Evolutionary conservation across 2,329 filamentous ascomycete species (phyloP).

Genomic region (Clonostachys solani): DNA sequence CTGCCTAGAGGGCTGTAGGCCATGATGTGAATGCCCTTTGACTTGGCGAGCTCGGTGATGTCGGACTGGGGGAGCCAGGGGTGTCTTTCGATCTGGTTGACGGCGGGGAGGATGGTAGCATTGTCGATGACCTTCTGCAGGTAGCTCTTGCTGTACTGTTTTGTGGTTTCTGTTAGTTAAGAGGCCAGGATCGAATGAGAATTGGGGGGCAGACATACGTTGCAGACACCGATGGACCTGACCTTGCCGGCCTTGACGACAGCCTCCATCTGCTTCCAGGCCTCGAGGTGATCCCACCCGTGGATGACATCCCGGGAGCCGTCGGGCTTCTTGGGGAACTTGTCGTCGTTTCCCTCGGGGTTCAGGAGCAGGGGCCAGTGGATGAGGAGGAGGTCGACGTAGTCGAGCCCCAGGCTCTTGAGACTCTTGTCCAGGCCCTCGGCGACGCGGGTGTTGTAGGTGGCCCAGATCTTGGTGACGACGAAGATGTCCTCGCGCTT

Average conservation of each 20-base stretch:
- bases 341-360: constrained; percentile 68
- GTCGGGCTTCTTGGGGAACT: constrained; percentile 71
- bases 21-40: constrained; percentile 66
- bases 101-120: constrained; percentile 53
- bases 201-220: constrained; percentile 29
- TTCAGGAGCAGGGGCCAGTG: constrained; percentile 85
- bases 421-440: constrained; percentile 69
- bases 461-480: constrained; percentile 82
- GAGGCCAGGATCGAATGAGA: not conserved
- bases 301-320: constrained; percentile 70
- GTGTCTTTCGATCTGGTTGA: constrained; percentile 74
- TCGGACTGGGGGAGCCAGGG: constrained; percentile 68
- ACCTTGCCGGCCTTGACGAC: constrained; percentile 56
- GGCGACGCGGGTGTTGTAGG: constrained; percentile 68
- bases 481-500: constrained; percentile 80
- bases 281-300: constrained; percentile 67
- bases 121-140: constrained; percentile 48
- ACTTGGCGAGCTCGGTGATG: constrained; percentile 63
- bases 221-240: constrained; percentile 50
- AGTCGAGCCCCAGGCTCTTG: constrained; percentile 69
- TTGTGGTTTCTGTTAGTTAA: not conserved
- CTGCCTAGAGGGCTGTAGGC: constrained; percentile 67
- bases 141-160: constrained; percentile 49
- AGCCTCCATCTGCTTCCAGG: constrained; percentile 74
- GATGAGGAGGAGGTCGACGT: constrained; percentile 77